Base-by-base conservation (phyloP, 192 early-diverging fungal species). In the Blastocladiella britannica region DNA sequence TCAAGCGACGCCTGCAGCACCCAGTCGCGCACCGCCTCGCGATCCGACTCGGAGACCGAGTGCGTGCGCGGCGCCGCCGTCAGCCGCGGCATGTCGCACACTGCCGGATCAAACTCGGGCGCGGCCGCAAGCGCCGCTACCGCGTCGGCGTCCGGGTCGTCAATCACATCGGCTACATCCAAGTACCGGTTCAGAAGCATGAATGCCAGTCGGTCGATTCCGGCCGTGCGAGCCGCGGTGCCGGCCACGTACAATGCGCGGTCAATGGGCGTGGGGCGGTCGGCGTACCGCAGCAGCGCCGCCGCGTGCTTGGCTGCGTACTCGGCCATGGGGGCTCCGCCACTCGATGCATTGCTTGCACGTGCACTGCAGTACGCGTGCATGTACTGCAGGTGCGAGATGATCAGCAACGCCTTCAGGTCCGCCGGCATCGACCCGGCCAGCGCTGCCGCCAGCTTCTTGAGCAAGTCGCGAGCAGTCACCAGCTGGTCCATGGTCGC, bases 1-100 rank as follows among this genome's bases (percentile, higher is more conserved):
- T 79, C 77, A 6, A 81, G 62, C 15, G 79, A 81, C 23, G 78
- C 62, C 59, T 80, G 77, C 12, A 81, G 65, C 9, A 81, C 75
- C 79, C 79, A 81, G 63, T 81, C 79, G 29, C 79, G 67, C 22
- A 80, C 73, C 43, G 67, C 70, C 58, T 81, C 79, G n/a, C 74
- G 56, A 37, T 72, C 72, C 29, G 62, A 60, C 47, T 79, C 72
- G 65, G 75, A 54, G 1, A 62, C n/a, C 7, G 28, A 5, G n/a
- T 59, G 22, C 20, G n/a, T 18, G 3, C 26, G 15, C 4, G 15
- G 27, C 28, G n/a, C 2, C 15, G 37, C 37, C 2, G 4, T 20
- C 5, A 47, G 15, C 15, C 15, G 37, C 0, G 37, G 15, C 2
- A 47, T 47, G 15, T 47, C 37, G 15, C 15, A 9, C 37, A 9